Conservation (phyloP, 441 rosid genomes). For the Breynia disticha region DNA sequence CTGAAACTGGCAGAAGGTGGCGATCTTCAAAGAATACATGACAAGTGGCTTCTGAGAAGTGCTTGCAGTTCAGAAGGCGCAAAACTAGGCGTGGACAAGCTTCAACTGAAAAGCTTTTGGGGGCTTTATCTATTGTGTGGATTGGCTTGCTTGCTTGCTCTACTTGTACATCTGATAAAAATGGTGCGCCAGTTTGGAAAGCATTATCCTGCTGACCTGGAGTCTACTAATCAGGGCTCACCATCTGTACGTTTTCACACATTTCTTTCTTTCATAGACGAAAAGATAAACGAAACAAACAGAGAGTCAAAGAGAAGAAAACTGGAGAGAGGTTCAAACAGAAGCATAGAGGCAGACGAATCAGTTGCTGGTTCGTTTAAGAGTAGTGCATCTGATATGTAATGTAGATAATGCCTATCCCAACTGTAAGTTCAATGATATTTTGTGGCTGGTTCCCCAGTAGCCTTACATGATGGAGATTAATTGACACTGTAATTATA, state of each 20-base stretch:
- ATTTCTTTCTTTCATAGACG: constrained; percentile 22
- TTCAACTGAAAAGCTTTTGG: constrained; percentile 31
- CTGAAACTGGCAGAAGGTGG: constrained; percentile 32
- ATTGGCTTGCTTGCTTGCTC: constrained; percentile 20
- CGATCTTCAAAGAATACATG: constrained; percentile 36
- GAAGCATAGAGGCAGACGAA: constrained; percentile 7
- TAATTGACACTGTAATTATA: too few species aligned
- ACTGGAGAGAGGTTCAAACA: constrained; percentile 14
- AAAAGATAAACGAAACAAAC: constrained; percentile 17
- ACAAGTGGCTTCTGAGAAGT: constrained; percentile 30
- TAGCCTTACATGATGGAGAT: too few species aligned
- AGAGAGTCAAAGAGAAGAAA: constrained; percentile 24
- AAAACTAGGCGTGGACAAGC: constrained; percentile 17
- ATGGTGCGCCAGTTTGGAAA: constrained; percentile 17
- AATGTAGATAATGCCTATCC: constrained; percentile 1
- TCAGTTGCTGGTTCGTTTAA: constrained; percentile 6
- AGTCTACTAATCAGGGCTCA: constrained; percentile 9
- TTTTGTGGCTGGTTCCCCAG: too few species aligned
- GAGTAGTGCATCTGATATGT: not conserved
- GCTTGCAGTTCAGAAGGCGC: constrained; percentile 23
- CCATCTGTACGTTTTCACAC: constrained; percentile 14
- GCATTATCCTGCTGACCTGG: constrained; percentile 9
- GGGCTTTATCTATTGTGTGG: constrained; percentile 35
- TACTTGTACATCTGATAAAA: constrained; percentile 18
- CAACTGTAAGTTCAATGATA: not conserved